These are phyloP conservation scores for Boeremia lycopersici DNA, from an alignment of 2,329 filamentous ascomycete genomes.

Conservation along the genomic window DNA sequence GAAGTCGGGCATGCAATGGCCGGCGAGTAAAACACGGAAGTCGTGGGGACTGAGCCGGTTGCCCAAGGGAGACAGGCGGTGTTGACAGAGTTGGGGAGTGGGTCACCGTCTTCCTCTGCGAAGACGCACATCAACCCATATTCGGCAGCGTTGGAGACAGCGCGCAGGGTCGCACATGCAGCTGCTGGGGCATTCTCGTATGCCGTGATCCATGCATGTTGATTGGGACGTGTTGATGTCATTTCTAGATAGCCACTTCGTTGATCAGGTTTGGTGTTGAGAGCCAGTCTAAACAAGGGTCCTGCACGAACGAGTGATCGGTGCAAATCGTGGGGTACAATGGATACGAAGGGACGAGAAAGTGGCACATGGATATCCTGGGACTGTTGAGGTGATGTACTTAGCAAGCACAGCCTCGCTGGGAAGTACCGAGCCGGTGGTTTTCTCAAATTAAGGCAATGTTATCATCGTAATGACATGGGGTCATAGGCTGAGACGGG, in stretches of 20 bases:
- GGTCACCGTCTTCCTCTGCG: slow-evolving; percentile 69
- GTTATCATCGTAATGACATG: background rate
- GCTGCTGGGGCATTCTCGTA: slow-evolving; percentile 23
- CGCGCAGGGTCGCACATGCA: slow-evolving; percentile 27
- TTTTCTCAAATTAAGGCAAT: background rate
- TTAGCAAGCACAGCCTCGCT: slow-evolving; percentile 12
- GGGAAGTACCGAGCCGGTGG: background rate
- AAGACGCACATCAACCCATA: slow-evolving; percentile 94
- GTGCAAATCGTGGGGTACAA: background rate
- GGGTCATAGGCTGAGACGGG: slow-evolving; percentile 13
- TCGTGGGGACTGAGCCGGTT: slow-evolving; percentile 16
- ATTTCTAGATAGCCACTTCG: slow-evolving; percentile 3
- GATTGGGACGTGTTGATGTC: slow-evolving; percentile 22
- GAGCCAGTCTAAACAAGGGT: background rate
- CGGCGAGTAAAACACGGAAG: slow-evolving; percentile 29
- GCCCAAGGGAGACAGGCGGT: slow-evolving; percentile 40
- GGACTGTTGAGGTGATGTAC: background rate
- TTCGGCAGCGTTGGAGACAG: slow-evolving; percentile 15
- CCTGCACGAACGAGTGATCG: background rate
- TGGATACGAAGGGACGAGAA: background rate
- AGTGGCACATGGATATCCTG: no score
- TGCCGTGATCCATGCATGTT: slow-evolving; percentile 24
- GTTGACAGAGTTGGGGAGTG: slow-evolving; percentile 82
- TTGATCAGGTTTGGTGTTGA: background rate
- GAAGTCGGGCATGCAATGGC: slow-evolving; percentile 30